Base-by-base conservation (phyloP, 108 stramenopile species). In the Hondaea fermentalgiana region DNA sequence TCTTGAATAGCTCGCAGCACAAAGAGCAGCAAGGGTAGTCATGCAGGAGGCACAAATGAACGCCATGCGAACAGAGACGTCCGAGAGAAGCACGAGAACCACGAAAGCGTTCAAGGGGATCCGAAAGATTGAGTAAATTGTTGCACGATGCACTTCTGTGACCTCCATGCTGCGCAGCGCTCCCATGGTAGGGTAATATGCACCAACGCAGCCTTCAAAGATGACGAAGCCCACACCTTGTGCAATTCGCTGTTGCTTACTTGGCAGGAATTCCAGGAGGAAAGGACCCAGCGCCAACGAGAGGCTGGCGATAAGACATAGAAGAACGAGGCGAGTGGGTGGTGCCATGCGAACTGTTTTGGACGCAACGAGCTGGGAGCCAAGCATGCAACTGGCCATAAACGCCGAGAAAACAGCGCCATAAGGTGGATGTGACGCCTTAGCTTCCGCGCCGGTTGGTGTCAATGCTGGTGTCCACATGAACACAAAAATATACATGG, bases 81-180 rank as follows among this genome's bases (percentile, higher is more conserved):
- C 35, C 35, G 19, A 16, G 29, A 72, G 90, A 83, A 98, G 97
- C 28, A 97, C 97, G 43, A 92, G 89, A 60, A 97, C 91, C 19
- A 98, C 97, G 88, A 98, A 89, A 21, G 95, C 94, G 93, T 98
- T 98, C 89, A 98, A 91, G 6, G 96, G 97, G 76, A 97, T 96
- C 29, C 99, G 97, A 91, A 97, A 97, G 88, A 98, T 90, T 91
- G 98, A 98, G 97, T 98, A 98, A 23, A 98, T 95, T 53, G 97
- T 96, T 5, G 95, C 95, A 44, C 99, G 95, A 60, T 97, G 94
- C 35, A 93, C 93, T 51, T 99, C 97, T 5, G 98, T 97, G 47
- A 99, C 92, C 91, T 97, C 97, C 92, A 96, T 97, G 51, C 96
- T 95, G 28, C 97, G 96, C 28, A 98, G 92, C 19, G 96, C 97